Base-by-base conservation (phyloP, 768 basidiomycete species). In the Pisolithus marmoratus region DNA sequence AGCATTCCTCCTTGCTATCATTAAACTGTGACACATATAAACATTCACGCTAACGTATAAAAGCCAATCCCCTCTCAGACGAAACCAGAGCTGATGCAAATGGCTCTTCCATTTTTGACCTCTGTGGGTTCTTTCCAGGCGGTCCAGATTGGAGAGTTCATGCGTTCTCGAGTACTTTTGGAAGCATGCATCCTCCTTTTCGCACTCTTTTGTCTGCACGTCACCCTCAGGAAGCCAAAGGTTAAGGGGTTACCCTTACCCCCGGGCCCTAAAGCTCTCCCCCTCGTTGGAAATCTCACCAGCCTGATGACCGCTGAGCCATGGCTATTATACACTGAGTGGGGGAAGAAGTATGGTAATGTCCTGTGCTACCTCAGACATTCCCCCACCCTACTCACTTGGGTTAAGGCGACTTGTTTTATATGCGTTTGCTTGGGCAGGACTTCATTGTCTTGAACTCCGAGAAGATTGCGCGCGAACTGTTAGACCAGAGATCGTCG, bases 301-400 rank as follows among this genome's bases (percentile, higher is more conserved):
- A 60, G 63, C 40, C 24, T 70, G 34, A 63, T 67, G 36, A 53
- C 55, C 1, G 27, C 61, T 11, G 51, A 60, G 17, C 65, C 70
- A 5, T 72, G 69, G 69, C 40, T 70, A 24, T 62, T 65, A 19
- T 70, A 69, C 49, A 58, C 70, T 12, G 50, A 60, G n/a, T 70
- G 70, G 70, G 60, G 57, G 54, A 58, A 62, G 52, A 56, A 48
- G 50, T 71, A 70, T 48, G 70, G 69, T 60, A 34, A 36, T 56
- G 38, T n/a, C n/a, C 8, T 14, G 34, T 3, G 27, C 3, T 20
- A 11, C 36, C 17, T 26, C 14, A 42, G 3, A 4, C 38, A 27
- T 41, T 6, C 4, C 19, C 23, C 11, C 26, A 23, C 26, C 36
- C 20, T 53, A 8, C 41, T 58, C 23, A 58, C 24, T 5, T 14